Evolutionary conservation across 164 flowering plant genomes (phyloP).

Genomic region (Stephania yunnanensis): DNA sequence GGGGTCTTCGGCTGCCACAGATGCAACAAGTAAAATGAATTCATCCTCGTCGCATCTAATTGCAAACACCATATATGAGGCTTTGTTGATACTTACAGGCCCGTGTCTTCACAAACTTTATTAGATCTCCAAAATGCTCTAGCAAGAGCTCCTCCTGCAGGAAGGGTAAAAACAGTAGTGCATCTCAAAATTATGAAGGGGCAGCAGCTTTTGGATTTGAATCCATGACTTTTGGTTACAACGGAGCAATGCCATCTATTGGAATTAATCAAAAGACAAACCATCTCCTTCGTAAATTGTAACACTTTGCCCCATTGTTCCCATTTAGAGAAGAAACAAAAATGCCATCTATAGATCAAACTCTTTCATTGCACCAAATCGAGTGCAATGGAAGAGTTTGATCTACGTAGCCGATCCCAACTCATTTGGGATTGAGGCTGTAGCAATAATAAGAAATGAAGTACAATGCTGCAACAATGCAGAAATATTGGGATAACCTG

Average conservation of each 20-base stretch:
- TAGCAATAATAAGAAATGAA: not conserved
- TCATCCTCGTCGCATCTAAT: not conserved
- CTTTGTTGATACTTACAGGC: conserved; percentile 53
- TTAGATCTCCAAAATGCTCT: conserved; percentile 86
- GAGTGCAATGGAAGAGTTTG: not conserved
- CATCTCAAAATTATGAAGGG: not conserved
- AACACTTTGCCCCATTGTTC: too few relatives aligned
- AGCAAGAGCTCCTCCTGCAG: conserved; percentile 84
- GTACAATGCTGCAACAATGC: not conserved
- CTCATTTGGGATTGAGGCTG: not conserved
- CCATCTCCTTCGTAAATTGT: too few relatives aligned
- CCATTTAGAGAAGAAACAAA: too few relatives aligned
- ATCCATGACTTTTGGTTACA: not conserved
- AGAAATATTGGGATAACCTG: not conserved
- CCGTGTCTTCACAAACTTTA: conserved; percentile 83
- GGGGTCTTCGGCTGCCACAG: conserved; percentile 71
- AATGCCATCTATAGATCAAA: not conserved
- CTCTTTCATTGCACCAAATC: not conserved
- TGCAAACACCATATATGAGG: not conserved
- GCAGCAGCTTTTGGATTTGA: not conserved
- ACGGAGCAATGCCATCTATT: not conserved
- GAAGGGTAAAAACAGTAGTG: not conserved
- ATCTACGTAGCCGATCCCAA: too few relatives aligned
- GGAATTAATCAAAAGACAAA: too few relatives aligned
- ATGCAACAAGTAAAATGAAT: not conserved